Conservation (phyloP, 441 rosid genomes). For the Croton laevigatus region DNA sequence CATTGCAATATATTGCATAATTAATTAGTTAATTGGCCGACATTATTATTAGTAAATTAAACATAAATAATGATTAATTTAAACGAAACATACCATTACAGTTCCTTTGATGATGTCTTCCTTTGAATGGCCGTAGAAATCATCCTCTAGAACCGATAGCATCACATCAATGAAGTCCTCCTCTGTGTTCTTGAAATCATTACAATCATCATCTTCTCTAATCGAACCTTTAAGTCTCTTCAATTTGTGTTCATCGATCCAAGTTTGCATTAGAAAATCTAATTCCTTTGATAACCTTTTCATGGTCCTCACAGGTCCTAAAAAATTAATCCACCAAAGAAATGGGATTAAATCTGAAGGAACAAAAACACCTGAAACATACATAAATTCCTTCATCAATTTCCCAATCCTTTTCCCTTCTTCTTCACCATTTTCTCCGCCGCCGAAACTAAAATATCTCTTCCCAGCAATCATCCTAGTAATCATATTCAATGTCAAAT, state of each 20-base stretch:
- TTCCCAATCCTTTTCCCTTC: conserved; percentile 17
- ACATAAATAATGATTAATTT: background rate
- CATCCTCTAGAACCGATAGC: conserved; percentile 17
- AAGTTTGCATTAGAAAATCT: conserved; percentile 18
- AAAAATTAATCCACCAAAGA: conserved; percentile 17
- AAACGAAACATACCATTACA: conserved; percentile 2
- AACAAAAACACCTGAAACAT: conserved; percentile 18
- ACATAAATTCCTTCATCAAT: conserved; percentile 19
- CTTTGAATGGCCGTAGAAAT: conserved; percentile 16
- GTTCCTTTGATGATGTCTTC: conserved; percentile 24
- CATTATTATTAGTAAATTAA: no score
- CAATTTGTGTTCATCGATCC: conserved; percentile 23
- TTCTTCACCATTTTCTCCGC: background rate
- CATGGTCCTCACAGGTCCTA: conserved; percentile 13
- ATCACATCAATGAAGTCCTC: conserved; percentile 28
- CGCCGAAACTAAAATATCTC: conserved; percentile 4
- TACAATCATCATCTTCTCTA: background rate
- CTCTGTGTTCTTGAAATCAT: background rate
- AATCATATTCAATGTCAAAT: conserved; percentile 15
- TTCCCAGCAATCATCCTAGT: conserved; percentile 24
- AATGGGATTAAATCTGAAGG: conserved; percentile 21
- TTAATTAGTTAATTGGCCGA: no score
- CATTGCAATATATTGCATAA: no score
- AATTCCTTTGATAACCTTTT: conserved; percentile 12
- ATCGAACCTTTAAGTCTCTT: background rate